Evolutionary conservation across 192 early-diverging fungal species (phyloP).

Genomic region (Kappamyces sp.): DNA sequence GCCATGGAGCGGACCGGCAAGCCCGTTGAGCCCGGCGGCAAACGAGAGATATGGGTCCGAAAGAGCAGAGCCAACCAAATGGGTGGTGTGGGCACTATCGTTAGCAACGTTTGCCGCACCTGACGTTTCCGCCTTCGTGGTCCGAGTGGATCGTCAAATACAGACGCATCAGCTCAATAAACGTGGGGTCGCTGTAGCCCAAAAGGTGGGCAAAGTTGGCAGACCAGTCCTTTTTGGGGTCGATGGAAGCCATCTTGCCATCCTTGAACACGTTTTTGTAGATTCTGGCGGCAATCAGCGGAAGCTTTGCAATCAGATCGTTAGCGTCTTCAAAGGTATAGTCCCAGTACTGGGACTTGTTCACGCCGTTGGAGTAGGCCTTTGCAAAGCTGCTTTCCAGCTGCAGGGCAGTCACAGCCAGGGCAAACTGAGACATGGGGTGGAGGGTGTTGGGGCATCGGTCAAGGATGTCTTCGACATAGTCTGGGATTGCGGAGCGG

Average conservation of each 20-base stretch:
- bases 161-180: constrained; percentile 96
- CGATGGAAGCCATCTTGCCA: constrained; percentile 81
- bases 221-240: constrained; percentile 85
- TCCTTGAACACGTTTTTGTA: constrained; percentile 99
- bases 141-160: constrained; percentile 99
- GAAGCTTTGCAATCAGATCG: constrained; percentile 98
- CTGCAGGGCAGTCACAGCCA: constrained; percentile 96
- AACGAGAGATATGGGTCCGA: constrained; percentile 98
- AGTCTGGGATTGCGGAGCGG: constrained; percentile 81
- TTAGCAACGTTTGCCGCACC: constrained; percentile 20
- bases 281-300: constrained; percentile 93
- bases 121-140: constrained; percentile 99
- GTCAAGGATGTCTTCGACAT: constrained; percentile 97
- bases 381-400: constrained; percentile 94
- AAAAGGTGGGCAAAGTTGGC: constrained; percentile 92
- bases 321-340: constrained; percentile 94
- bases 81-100: constrained; percentile 83
- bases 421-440: constrained; percentile 97
- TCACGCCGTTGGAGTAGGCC: constrained; percentile 88
- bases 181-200: constrained; percentile 83
- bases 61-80: constrained; percentile 92
- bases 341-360: constrained; percentile 96
- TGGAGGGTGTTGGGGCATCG: constrained; percentile 97
- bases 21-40: constrained; percentile 92
- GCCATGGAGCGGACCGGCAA: constrained; percentile 98